Conservation (phyloP, 2,329 filamentous ascomycete species). For the Atkinsonella hypoxylon region DNA sequence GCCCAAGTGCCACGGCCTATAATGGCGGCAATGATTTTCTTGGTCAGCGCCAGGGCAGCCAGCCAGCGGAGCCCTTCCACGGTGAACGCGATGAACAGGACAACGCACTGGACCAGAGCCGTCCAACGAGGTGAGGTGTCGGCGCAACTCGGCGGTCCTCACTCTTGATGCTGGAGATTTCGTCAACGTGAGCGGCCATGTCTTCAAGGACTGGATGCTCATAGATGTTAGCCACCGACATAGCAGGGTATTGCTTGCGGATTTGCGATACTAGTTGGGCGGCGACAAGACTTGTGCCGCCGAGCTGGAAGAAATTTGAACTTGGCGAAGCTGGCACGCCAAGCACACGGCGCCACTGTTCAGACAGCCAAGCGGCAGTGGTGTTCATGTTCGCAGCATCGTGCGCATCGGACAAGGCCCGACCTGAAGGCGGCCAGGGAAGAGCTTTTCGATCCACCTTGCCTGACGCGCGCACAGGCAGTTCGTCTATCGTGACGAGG, state of each 20-base stretch:
- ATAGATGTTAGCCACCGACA: not conserved
- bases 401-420: not conserved
- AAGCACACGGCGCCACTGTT: constrained; percentile 11
- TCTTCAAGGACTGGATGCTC: not conserved
- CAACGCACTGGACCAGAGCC: constrained; percentile 5
- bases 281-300: not conserved
- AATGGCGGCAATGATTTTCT: constrained; percentile 5
- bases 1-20: constrained; percentile 7
- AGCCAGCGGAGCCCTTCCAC: constrained; percentile 7
- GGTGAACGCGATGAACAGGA: constrained; percentile 5
- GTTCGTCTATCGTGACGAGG: constrained; percentile 9
- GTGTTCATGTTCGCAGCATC: not conserved
- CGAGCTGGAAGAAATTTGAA: not conserved
- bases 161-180: constrained; percentile 6
- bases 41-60: constrained; percentile 3
- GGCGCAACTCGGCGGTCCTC: constrained; percentile 7
- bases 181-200: not conserved
- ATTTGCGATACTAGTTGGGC: not conserved
- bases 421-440: constrained; percentile 4
- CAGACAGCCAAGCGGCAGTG: constrained; percentile 9
- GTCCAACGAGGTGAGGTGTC: constrained; percentile 9
- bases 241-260: not conserved
- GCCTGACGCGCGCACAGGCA: constrained; percentile 11
- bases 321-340: constrained; percentile 5
- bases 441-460: constrained; percentile 12